A percentile compares a stretch with the other conserved stretches of the same genome.
Evolutionary conservation across 768 basidiomycete species (phyloP).

Genomic region (Clavulina sp.): DNA sequence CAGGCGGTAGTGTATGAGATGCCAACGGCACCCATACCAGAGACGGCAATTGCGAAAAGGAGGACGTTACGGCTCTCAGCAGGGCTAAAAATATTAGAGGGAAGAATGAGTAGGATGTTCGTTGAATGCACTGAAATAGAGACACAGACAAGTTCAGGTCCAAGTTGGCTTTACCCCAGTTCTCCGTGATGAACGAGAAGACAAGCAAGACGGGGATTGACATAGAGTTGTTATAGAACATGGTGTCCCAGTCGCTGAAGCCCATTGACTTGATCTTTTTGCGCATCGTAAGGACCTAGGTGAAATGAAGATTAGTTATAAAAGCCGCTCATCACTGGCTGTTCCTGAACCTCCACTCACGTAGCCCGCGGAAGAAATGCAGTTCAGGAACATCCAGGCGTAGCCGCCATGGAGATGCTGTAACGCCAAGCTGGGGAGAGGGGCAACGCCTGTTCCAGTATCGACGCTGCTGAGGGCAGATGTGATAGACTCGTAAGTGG

Average conservation of each 20-base stretch:
- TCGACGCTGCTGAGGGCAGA: conserved; percentile 13
- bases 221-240: conserved; percentile 96
- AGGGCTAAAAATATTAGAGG: conserved; percentile 67
- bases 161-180: conserved; percentile 73
- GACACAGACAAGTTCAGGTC: conserved; percentile 70
- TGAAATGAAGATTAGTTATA: neutral
- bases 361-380: conserved; percentile 76
- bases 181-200: conserved; percentile 70
- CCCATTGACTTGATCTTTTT: conserved; percentile 89
- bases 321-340: neutral
- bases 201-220: conserved; percentile 79
- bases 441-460: neutral
- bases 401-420: conserved; percentile 66
- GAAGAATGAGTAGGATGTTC: neutral
- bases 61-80: conserved; percentile 59
- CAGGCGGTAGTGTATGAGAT: conserved; percentile 98
- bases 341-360: conserved; percentile 37
- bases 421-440: neutral
- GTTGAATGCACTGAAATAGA: neutral
- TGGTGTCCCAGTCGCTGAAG: conserved; percentile 96
- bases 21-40: conserved; percentile 92
- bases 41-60: conserved; percentile 79
- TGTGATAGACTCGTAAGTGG: conserved; percentile 19
- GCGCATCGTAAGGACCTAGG: conserved; percentile 83
- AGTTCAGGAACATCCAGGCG: conserved; percentile 93